Evolutionary conservation across 2,329 filamentous ascomycete genomes (phyloP).

Genomic region (Cordyceps javanica): DNA sequence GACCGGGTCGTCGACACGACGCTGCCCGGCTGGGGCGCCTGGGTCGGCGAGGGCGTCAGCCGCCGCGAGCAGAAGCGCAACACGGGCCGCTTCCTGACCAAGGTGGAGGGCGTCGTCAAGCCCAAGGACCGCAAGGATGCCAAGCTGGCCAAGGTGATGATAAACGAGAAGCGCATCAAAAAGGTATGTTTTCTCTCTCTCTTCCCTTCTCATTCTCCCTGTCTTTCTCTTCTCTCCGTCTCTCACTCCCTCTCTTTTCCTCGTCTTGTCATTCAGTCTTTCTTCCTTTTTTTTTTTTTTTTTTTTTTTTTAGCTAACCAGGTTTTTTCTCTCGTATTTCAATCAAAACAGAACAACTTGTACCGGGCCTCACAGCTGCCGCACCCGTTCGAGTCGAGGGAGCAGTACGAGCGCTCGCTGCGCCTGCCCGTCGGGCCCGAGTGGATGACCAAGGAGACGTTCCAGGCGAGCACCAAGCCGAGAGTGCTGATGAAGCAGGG

Average conservation of each 20-base stretch:
- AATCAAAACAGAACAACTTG: conserved; percentile 74
- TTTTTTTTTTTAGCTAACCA: conserved; percentile 15
- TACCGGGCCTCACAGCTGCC: conserved; percentile 81
- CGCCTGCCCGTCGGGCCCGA: conserved; percentile 85
- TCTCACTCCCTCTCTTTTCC: too few relatives aligned
- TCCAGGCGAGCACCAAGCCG: conserved; percentile 85
- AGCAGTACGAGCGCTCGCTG: conserved; percentile 86
- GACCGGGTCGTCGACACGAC: conserved; percentile 77
- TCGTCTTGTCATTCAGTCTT: too few relatives aligned
- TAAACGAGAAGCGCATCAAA: conserved; percentile 84
- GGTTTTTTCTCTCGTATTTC: too few relatives aligned
- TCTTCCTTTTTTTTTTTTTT: background rate
- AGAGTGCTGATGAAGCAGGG: conserved; percentile 87
- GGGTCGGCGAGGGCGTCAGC: conserved; percentile 79
- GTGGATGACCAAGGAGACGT: conserved; percentile 94
- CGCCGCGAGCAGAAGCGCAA: conserved; percentile 61
- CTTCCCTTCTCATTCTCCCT: background rate
- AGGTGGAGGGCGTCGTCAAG: conserved; percentile 68
- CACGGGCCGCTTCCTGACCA: conserved; percentile 56
- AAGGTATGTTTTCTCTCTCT: conserved; percentile 51
- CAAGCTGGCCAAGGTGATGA: conserved; percentile 77
- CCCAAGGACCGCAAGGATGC: conserved; percentile 73
- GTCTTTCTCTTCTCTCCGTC: too few relatives aligned
- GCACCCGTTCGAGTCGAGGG: conserved; percentile 78
- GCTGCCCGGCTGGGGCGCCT: conserved; percentile 91